phyloP scores from a whole-genome alignment of 1,139 yeast genomes.

The Saccharomycopsis hybrid region DNA sequence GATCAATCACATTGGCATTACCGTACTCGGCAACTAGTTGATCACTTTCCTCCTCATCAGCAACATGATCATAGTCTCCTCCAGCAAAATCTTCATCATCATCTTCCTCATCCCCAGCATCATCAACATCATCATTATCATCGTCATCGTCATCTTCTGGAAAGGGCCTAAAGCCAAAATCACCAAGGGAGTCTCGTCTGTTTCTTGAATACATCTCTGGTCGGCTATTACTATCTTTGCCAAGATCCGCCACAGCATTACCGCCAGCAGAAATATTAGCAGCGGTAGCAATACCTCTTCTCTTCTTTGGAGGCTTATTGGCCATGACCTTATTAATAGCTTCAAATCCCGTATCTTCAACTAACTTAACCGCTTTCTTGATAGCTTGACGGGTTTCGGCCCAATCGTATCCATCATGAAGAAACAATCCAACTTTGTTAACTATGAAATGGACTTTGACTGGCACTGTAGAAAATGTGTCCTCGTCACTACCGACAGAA shows the following conservation, averaged over 20 bases:
- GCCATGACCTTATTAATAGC: constrained; percentile 3
- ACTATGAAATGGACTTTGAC: constrained; percentile 24
- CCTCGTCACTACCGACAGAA: constrained; percentile 7
- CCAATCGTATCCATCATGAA: constrained; percentile 95
- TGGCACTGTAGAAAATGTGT: constrained; percentile 13
- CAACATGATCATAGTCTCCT: constrained; percentile 22
- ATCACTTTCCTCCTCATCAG: constrained; percentile 20
- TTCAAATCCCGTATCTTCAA: constrained; percentile 37
- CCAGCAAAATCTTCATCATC: constrained; percentile 19
- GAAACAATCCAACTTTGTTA: constrained; percentile 41
- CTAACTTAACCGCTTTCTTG: constrained; percentile 51
- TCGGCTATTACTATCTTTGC: too few relatives aligned
- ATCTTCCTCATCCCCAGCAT: constrained; percentile 23
- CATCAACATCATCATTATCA: constrained; percentile 22
- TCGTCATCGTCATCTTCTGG: constrained; percentile 20
- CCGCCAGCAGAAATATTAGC: constrained; percentile 2
- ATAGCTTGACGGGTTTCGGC: constrained; percentile 65
- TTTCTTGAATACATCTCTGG: neutral
- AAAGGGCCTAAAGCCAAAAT: constrained; percentile 19
- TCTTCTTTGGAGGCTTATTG: neutral
- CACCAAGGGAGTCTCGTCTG: constrained; percentile 21
- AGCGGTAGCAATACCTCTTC: constrained; percentile 2
- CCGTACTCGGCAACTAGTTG: too few relatives aligned
- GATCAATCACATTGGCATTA: constrained; percentile 42
- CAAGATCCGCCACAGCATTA: neutral